Base-by-base conservation (phyloP, 768 basidiomycete genomes). In the Mycena olivaceomarginata region DNA sequence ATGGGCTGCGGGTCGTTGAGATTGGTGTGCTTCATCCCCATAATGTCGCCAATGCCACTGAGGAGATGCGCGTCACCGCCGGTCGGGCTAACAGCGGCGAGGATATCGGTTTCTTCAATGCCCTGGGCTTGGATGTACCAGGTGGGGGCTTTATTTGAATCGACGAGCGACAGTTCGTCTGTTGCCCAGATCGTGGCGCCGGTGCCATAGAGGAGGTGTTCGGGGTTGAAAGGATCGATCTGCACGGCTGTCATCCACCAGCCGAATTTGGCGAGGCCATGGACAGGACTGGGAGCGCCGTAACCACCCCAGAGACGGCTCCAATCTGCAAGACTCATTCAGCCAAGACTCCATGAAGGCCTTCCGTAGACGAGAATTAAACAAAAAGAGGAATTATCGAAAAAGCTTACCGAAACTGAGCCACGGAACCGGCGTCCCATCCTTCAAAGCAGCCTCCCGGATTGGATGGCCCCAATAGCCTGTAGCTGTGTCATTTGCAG, bases 401-500 rank as follows among this genome's bases (percentile, higher is more conserved):
- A 65, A 65, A 65, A 65, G 64, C 64, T 65, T 65, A 65, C 64
- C 64, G 64, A 65, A 65, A 65, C 64, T 65, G 64, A 65, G 64
- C 64, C 64, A 65, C 64, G 64, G 64, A 65, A 65, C 64, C 43
- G 64, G 64, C 41, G 43, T 65, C 64, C 64, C 64, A 43, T 65
- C 64, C 64, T 65, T 65, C 64, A 65, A 65, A 65, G 64, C 64
- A 65, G 64, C 64, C 64, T 65, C 64, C 41, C 64, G 64, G 64
- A 65, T 65, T 65, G 64, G 64, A 65, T 65, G 64, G 64, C 64
- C 64, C 64, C 64, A 65, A 65, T 65, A 65, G 64, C 64, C 64
- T 65, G 64, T 65, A 65, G 64, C 64, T n/a, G 43, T 65, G 43
- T 65, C 64, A 40, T 65, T 65, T 45, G 64, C 64, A 65, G 64